phyloP scores from a whole-genome alignment of 1,284 basidiomycete genomes.

The Cutaneotrichosporon sp. region DNA sequence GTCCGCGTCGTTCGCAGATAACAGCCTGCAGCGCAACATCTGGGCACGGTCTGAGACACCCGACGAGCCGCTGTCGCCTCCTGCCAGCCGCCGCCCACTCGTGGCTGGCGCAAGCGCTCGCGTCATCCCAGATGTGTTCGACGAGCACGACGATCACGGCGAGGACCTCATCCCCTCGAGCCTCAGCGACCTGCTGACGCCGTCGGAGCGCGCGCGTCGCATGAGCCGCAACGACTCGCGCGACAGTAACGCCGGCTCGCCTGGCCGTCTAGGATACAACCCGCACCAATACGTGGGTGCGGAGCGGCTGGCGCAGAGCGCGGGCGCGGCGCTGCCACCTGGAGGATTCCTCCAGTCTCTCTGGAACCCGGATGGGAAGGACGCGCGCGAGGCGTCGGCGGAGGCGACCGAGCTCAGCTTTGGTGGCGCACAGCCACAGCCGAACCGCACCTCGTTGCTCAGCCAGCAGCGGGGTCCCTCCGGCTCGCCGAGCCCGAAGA shows the following conservation, averaged over 20 bases:
- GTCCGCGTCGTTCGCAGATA: slow-evolving; percentile 48
- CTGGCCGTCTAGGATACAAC: slow-evolving; percentile 30
- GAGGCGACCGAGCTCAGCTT: slow-evolving; percentile 33
- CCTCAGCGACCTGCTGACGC: slow-evolving; percentile 80
- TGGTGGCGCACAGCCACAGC: slow-evolving; percentile 29
- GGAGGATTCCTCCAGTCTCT: slow-evolving; percentile 47
- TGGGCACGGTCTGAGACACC: slow-evolving; percentile 46
- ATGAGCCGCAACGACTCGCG: slow-evolving; percentile 62
- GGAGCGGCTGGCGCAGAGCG: slow-evolving; percentile 49
- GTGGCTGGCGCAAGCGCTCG: slow-evolving; percentile 11
- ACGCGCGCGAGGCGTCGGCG: slow-evolving; percentile 33
- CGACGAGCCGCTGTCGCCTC: slow-evolving; percentile 43
- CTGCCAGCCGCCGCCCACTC: slow-evolving; percentile 29
- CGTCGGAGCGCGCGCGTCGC: slow-evolving; percentile 72
- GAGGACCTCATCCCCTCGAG: slow-evolving; percentile 85
- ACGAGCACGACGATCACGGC: slow-evolving; percentile 61
- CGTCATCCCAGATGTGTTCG: slow-evolving; percentile 35
- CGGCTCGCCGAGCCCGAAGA: slow-evolving; percentile 18
- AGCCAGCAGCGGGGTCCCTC: slow-evolving; percentile 38
- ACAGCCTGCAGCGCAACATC: slow-evolving; percentile 33
- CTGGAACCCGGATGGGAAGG: slow-evolving; percentile 49
- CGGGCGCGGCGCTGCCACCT: slow-evolving; percentile 42
- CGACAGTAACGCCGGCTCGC: slow-evolving; percentile 36
- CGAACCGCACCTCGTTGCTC: slow-evolving; percentile 35
- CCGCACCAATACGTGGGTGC: slow-evolving; percentile 27